These are phyloP conservation scores for Sugiyamaella grinbergsii DNA, from an alignment of 1,139 yeast species.

Conservation along the genomic window DNA sequence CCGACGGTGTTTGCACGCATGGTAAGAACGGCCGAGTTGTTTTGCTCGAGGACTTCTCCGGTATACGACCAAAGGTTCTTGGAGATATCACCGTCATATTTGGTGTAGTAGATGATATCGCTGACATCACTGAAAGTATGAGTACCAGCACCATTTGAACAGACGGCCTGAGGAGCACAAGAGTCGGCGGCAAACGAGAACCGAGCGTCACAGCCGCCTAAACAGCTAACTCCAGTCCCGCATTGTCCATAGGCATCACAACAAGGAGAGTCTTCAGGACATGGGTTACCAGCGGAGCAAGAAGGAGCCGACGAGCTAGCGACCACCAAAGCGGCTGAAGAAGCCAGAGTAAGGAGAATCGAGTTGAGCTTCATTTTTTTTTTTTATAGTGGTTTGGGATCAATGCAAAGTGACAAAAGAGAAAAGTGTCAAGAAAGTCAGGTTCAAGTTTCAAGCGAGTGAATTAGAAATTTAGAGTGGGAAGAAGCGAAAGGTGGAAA, in stretches of 20 bases:
- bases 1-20: slow-evolving; percentile 81
- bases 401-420: no score
- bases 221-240: slow-evolving; percentile 78
- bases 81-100: slow-evolving; percentile 71
- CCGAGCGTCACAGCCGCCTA: slow-evolving; percentile 79
- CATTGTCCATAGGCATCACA: slow-evolving; percentile 85
- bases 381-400: no score
- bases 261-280: slow-evolving; percentile 76
- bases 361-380: no score
- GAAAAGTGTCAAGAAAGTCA: no score
- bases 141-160: slow-evolving; percentile 30
- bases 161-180: slow-evolving; percentile 63
- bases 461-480: no score
- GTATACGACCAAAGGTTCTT: slow-evolving; percentile 73
- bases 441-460: no score
- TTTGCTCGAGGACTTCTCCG: slow-evolving; percentile 62
- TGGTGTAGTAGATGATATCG: slow-evolving; percentile 45
- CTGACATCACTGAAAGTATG: slow-evolving; percentile 37
- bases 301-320: slow-evolving; percentile 17
- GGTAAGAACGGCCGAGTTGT: slow-evolving; percentile 60
- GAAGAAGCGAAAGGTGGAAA: no score
- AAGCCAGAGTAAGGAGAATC: no score
- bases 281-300: slow-evolving; percentile 55
- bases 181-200: slow-evolving; percentile 62
- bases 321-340: slow-evolving; percentile 11